These are phyloP conservation scores for Quercus gilva DNA, from an alignment of 306 rosid genomes.

Conservation along the genomic window DNA sequence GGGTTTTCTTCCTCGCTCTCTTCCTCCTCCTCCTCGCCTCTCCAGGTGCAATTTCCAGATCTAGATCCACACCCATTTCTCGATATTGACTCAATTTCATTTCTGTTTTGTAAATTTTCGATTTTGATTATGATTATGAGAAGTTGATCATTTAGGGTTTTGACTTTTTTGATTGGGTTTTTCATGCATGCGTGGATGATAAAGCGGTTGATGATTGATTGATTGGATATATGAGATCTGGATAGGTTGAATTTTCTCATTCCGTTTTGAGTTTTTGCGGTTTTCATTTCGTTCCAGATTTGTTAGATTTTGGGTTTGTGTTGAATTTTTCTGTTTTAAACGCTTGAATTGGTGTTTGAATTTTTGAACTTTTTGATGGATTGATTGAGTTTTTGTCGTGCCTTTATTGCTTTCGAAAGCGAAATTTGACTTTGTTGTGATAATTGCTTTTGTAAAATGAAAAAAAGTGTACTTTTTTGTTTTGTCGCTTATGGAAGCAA, in stretches of 20 bases:
- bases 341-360: background rate
- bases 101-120: background rate
- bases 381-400: background rate
- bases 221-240: slow-evolving; percentile 21
- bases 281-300: background rate
- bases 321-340: background rate
- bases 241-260: background rate
- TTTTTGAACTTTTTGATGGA: too few relatives aligned
- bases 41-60: slow-evolving; percentile 71
- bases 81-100: background rate
- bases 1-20: slow-evolving; percentile 60
- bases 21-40: slow-evolving; percentile 75
- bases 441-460: background rate
- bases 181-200: slow-evolving; percentile 33
- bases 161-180: background rate
- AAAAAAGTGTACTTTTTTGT: background rate
- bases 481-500: background rate
- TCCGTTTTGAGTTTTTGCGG: background rate
- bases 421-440: background rate
- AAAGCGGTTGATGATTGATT: slow-evolving; percentile 22
- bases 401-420: background rate
- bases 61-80: slow-evolving; percentile 37
- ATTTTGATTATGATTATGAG: background rate
- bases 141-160: background rate
- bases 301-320: background rate